These are phyloP conservation scores for Candida dendrica DNA, from an alignment of 805 yeast genomes.

Conservation along the genomic window DNA sequence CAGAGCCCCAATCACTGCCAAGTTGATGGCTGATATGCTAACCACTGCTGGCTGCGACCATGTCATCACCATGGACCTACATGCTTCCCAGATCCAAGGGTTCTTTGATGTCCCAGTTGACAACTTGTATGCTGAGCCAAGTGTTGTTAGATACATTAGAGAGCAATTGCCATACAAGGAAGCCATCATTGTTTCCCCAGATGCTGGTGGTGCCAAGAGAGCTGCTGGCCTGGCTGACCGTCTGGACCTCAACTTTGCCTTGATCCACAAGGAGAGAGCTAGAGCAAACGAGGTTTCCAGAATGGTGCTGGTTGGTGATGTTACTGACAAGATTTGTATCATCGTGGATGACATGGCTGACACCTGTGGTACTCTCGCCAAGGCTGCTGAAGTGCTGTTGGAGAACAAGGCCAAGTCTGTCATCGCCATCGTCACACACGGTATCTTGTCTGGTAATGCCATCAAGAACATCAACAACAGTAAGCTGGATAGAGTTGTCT, in stretches of 20 bases:
- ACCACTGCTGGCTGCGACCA: constrained; percentile 84
- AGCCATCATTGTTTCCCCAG: constrained; percentile 77
- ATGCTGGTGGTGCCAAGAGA: constrained; percentile 87
- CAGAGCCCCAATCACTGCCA: constrained; percentile 82
- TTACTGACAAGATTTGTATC: constrained; percentile 64
- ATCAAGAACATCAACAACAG: constrained; percentile 63
- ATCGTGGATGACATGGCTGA: constrained; percentile 89
- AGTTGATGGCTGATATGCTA: constrained; percentile 74
- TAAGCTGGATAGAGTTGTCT: constrained; percentile 60
- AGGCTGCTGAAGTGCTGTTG: constrained; percentile 70
- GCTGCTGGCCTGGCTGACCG: constrained; percentile 82
- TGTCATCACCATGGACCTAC: constrained; percentile 81
- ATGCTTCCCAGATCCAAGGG: constrained; percentile 87
- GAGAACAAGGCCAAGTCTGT: constrained; percentile 66
- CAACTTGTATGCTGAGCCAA: constrained; percentile 78
- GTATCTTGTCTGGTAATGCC: constrained; percentile 71
- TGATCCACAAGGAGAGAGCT: constrained; percentile 80
- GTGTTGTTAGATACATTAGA: constrained; percentile 66
- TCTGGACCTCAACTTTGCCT: constrained; percentile 72
- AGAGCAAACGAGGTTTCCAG: constrained; percentile 77
- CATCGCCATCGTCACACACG: constrained; percentile 79
- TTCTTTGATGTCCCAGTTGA: constrained; percentile 80
- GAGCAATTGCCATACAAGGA: constrained; percentile 52
- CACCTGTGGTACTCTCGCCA: constrained; percentile 80
- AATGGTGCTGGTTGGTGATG: constrained; percentile 86